phyloP scores from a whole-genome alignment of 371 early-diverging fungal genomes.

The Polyrhizophydium stewartii region DNA sequence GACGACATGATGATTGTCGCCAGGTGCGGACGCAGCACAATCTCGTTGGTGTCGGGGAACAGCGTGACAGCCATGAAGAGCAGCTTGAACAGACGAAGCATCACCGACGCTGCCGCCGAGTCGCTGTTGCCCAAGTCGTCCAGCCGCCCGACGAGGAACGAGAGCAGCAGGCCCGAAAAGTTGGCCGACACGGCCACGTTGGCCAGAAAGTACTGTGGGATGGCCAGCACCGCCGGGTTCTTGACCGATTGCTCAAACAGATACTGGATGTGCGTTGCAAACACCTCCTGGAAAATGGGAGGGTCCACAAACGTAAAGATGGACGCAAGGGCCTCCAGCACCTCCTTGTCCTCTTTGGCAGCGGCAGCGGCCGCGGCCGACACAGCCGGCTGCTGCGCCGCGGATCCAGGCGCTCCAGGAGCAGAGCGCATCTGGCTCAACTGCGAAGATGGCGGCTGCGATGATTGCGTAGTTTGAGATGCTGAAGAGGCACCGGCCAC shows the following conservation, averaged over 20 bases:
- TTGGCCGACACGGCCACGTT: slow-evolving; percentile 59
- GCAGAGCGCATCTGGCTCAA: too few species aligned
- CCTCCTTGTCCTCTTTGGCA: slow-evolving; percentile 80
- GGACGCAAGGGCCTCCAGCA: slow-evolving; percentile 84
- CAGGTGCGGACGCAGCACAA: slow-evolving; percentile 85
- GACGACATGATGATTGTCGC: slow-evolving; percentile 84
- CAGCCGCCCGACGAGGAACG: slow-evolving; percentile 76
- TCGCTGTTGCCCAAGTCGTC: slow-evolving; percentile 80
- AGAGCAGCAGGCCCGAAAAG: slow-evolving; percentile 74
- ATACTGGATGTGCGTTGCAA: slow-evolving; percentile 80
- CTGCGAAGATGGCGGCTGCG: too few species aligned
- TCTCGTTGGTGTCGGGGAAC: slow-evolving; percentile 91
- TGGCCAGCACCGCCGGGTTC: slow-evolving; percentile 74
- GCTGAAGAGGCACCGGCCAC: background rate
- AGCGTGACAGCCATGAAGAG: slow-evolving; percentile 90
- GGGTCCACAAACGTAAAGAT: slow-evolving; percentile 86
- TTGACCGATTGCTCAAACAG: slow-evolving; percentile 78
- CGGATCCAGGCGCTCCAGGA: too few species aligned
- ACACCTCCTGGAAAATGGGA: slow-evolving; percentile 92
- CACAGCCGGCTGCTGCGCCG: slow-evolving; percentile 11
- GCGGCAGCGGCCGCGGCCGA: slow-evolving; percentile 55
- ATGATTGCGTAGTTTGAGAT: background rate
- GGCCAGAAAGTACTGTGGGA: slow-evolving; percentile 88
- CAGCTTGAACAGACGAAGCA: slow-evolving; percentile 88
- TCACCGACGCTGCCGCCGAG: slow-evolving; percentile 66